Evolutionary conservation across 202 grass and related monocot genomes (phyloP), one percentile per base, ranked within the genome.

Genomic region (Schoenoplectus triqueter): DNA sequence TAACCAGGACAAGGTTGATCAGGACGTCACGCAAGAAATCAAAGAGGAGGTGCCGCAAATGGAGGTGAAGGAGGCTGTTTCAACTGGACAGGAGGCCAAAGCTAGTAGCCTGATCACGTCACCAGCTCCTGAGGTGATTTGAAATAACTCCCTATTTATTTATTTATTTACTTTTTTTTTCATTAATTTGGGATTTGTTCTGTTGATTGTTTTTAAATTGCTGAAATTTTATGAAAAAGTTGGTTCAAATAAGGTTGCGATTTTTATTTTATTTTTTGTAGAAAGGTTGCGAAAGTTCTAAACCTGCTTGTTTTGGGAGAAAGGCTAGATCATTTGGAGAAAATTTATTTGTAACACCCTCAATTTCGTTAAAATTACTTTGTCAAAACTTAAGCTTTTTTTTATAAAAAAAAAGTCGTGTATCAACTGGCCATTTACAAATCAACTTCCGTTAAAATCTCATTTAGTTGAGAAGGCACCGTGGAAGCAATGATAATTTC

Each of bases 121-220:
- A 66, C 47, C 64, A 42, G 49, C 49, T 59, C 65, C 48, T 22
- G 65, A 83, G 81, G 81, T 83, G 42, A 83, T 69, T 83, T 55
- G 21, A 69, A 44, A 15, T 31, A 68, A 15, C 52, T 79, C 31
- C 3, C 22, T 79, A 7, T 60, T 42, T 79, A 31, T 60, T 62
- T 62, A 17, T 6, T 62, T 62, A 18, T 19, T 18, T 18, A 62
- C 42, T 83, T 31, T 61, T 44, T 22, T 56, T 83, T 44, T 59
- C 13, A 70, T 39, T 10, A 17, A 1, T 47, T 70, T 52, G 10
- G 21, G 21, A 8, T 10, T 70, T 42, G 7, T 39, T 83, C 19
- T 41, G 54, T 80, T 49, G 59, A 47, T 64, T 63, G 48, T 72
- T 49, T 45, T 31, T 49, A 72, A 49, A 13, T 72, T 11, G 51